Base-by-base conservation (phyloP, 768 basidiomycete species). In the Xerocomellus chrysenteron region DNA sequence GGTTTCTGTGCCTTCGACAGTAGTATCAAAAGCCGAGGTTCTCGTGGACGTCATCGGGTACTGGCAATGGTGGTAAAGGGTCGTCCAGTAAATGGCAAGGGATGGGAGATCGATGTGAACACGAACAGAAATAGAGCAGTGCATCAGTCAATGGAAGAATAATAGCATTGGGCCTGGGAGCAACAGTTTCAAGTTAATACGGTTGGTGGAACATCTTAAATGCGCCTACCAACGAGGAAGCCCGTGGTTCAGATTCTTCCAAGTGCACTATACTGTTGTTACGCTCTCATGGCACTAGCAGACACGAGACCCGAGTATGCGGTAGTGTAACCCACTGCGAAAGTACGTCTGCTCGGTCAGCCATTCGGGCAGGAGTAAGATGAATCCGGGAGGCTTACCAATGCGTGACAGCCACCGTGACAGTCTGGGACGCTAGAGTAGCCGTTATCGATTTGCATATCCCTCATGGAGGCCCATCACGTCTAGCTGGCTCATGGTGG, bases 1-100 rank as follows among this genome's bases (percentile, higher is more conserved):
- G 10, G 16, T 30, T 21, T 60, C 68, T 10, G 26, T 42, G 21
- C 33, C 55, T 26, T 66, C 62, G 30, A 60, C 21, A 8, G 54
- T 56, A 28, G 43, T 50, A 11, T 44, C 54, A 19, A 50, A 41
- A 16, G 55, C 46, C 21, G 55, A 63, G 11, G 54, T 49, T 42
- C 40, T 54, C 12, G 54, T 26, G 7, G 58, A 60, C 54, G 47
- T 61, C 21, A 30, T 51, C 35, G 2, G 5, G 42, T 14, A 35
- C 32, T 55, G 48, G 28, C 12, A 16, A 52, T 4, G 39, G 41
- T n/a, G 30, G 39, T 44, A 26, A 21, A 50, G 21, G 16, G 13
- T 26, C 42, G 45, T 28, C 37, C 19, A n/a, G n/a, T 5, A 10
- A 21, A 42, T 7, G 13, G 35, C 14, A 24, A 35, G 19, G 33